Evolutionary conservation across 2,329 filamentous ascomycete species (phyloP).

Genomic region (Knufia fluminis): DNA sequence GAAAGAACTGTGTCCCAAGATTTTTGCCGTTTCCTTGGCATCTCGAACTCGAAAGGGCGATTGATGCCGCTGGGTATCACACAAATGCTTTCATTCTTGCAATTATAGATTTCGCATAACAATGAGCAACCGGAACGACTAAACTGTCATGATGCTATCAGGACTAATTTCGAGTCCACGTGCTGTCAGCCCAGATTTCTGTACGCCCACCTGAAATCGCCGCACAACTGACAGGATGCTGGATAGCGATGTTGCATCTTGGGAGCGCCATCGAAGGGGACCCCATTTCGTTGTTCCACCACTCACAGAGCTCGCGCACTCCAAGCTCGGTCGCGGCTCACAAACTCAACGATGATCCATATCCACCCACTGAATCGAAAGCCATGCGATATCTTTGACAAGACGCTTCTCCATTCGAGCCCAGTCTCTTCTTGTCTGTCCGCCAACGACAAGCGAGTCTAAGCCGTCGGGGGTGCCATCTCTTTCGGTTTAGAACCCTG

Average conservation of each 20-base stretch:
- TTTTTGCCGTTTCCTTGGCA: too few species aligned
- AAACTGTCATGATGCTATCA: background rate
- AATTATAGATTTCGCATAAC: background rate
- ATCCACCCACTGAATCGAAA: constrained; percentile 1
- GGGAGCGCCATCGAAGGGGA: background rate
- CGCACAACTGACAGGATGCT: background rate
- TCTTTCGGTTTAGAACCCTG: constrained; percentile 2
- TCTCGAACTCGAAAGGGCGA: too few species aligned
- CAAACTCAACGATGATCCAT: background rate
- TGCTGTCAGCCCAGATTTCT: background rate
- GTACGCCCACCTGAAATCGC: constrained; percentile 7
- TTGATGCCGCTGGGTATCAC: background rate
- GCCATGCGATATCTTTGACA: background rate
- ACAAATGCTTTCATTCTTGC: background rate
- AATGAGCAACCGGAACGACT: background rate
- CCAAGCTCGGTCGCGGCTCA: background rate
- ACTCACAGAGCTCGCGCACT: constrained; percentile 2
- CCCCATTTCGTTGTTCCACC: background rate
- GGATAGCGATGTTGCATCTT: constrained; percentile 5
- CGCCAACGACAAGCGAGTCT: constrained; percentile 4
- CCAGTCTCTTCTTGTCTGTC: background rate
- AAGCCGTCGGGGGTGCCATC: background rate
- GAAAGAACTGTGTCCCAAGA: too few species aligned
- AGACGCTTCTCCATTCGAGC: constrained; percentile 1
- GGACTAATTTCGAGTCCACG: background rate